Base-by-base conservation (phyloP, 2,329 filamentous ascomycete species). In the Hypomyces rosellus region DNA sequence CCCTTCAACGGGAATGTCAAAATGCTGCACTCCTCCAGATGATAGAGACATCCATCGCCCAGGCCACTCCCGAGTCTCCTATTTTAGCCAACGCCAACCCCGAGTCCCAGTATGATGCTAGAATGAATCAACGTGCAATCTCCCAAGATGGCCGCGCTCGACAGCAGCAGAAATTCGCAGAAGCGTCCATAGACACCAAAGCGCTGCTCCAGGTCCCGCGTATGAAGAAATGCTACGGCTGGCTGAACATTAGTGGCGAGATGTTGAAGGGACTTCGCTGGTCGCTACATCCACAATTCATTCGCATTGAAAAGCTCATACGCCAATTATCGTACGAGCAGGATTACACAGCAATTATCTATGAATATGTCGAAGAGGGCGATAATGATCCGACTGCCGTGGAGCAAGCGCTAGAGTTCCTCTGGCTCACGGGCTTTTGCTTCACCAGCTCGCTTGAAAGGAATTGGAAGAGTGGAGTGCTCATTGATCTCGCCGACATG, bases 1-100 rank as follows among this genome's bases (percentile, higher is more conserved):
- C 53, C 13, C 20, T 42, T 33, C 46, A 52, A 30, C 38, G 50
- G 34, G 53, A 54, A 33, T 54, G 46, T 33, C 50, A 54, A 5
- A 52, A 52, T 22, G 44, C 46, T 5, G 46, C 53, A 6, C 18
- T 52, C n/a, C 30, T 52, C 14, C 36, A 44, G 15, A 50, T 50
- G 48, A 46, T 50, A 33, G 36, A 45, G 22, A 34, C 18, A 12
- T 13, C 48, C 3, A 16, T 50, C 1, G 22, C 11, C 13, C 18
- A 46, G 34, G 42, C 42, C 13, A 41, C 48, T 20, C 25, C 42
- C 1, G 14, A 45, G 18, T 45, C 36, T 11, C 34, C 41, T 11
- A 50, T 50, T 43, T 8, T 15, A 4, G 36, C 46, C 22, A 34
- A 46, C 36, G 33, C 48, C 18, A 38, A 47, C 2, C 45, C 45